These are phyloP conservation scores for Botryotinia convoluta DNA, from an alignment of 2,329 filamentous ascomycete species.

Conservation along the genomic window DNA sequence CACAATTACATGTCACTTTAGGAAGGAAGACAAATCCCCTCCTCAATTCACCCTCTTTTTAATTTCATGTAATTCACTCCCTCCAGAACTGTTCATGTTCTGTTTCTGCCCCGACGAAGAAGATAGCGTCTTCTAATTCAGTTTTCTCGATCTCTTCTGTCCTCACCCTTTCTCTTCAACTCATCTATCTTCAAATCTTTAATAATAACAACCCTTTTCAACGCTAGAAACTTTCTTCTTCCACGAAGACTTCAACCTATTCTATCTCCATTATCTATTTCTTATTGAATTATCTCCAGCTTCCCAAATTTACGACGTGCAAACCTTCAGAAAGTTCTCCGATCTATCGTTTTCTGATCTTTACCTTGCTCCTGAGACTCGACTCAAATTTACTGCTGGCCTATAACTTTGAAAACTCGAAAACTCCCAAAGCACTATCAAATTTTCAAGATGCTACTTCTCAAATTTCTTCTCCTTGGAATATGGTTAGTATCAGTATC, in stretches of 20 bases:
- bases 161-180: constrained; percentile 1
- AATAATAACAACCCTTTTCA: not conserved
- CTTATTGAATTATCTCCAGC: not conserved
- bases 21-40: not conserved
- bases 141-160: not conserved
- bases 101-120: constrained; percentile 1
- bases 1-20: not conserved
- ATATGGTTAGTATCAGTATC: constrained; percentile 3
- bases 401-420: not conserved
- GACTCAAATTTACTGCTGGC: not conserved
- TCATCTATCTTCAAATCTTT: not conserved
- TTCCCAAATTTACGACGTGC: not conserved
- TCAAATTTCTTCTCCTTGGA: not conserved
- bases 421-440: not conserved
- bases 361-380: not conserved
- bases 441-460: constrained; percentile 3
- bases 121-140: not conserved
- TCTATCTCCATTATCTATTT: not conserved
- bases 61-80: not conserved
- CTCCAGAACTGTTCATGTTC: not conserved
- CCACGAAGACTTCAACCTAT: not conserved
- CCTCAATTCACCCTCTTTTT: not conserved
- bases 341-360: not conserved
- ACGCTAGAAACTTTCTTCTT: not conserved
- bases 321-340: not conserved